These are phyloP conservation scores for Fusarium sp. DNA, from an alignment of 2,329 filamentous ascomycete genomes.

Conservation along the genomic window DNA sequence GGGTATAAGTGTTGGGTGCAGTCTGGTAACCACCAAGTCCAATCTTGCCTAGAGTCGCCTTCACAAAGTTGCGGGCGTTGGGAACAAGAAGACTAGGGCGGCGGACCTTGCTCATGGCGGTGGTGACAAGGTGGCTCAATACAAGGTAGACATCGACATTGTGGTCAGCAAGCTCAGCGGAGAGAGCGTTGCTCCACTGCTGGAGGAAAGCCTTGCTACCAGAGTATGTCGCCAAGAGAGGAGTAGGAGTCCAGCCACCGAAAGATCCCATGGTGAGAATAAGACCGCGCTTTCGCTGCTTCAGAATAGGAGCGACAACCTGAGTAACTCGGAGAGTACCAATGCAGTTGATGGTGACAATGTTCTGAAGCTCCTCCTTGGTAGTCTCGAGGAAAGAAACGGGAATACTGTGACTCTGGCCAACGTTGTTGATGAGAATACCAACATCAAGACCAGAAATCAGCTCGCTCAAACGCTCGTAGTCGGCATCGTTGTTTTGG, in stretches of 20 bases:
- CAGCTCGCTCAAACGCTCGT: constrained; percentile 74
- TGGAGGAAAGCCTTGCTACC: constrained; percentile 98
- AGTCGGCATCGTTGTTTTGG: constrained; percentile 81
- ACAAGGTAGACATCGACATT: constrained; percentile 92
- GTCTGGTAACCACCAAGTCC: constrained; percentile 82
- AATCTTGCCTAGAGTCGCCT: constrained; percentile 80
- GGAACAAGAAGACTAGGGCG: constrained; percentile 82
- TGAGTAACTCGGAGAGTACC: constrained; percentile 91
- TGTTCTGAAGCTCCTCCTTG: constrained; percentile 83
- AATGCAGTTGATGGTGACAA: constrained; percentile 94
- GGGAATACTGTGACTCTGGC: constrained; percentile 91
- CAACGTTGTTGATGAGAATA: constrained; percentile 96
- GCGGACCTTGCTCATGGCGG: constrained; percentile 96
- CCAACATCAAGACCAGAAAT: constrained; percentile 81
- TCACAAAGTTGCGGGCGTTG: constrained; percentile 84
- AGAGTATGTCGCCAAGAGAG: constrained; percentile 93
- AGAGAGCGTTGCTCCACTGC: constrained; percentile 91
- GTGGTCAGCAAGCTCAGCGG: constrained; percentile 81
- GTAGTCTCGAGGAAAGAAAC: constrained; percentile 86
- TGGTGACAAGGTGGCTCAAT: constrained; percentile 91
- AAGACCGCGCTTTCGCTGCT: constrained; percentile 83
- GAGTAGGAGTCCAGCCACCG: constrained; percentile 90
- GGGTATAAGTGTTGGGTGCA: constrained; percentile 86
- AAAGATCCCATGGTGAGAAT: constrained; percentile 98
- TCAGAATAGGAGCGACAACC: constrained; percentile 85